phyloP scores from a whole-genome alignment of 2,329 filamentous ascomycete species.

The Apiospora malaysiana region DNA sequence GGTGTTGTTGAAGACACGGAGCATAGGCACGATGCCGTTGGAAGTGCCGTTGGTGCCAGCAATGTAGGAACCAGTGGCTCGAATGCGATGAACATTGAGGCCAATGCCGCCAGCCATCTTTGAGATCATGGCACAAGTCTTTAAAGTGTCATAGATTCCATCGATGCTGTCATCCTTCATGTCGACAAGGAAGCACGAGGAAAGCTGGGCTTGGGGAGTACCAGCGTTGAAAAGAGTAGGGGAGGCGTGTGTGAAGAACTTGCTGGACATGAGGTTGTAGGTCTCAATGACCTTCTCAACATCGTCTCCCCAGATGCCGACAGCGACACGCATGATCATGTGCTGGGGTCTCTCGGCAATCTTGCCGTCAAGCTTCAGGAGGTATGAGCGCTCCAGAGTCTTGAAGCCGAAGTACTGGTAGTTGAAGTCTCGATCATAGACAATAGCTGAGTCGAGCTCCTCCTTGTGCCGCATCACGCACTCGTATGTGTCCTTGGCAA shows the following conservation, averaged over 20 bases:
- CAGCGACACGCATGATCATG: slow-evolving; percentile 99
- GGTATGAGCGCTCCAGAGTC: slow-evolving; percentile 96
- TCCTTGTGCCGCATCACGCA: slow-evolving; percentile 95
- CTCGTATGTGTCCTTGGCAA: slow-evolving; percentile 88
- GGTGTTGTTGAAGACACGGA: slow-evolving; percentile 99
- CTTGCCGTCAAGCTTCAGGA: slow-evolving; percentile 93
- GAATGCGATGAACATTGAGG: slow-evolving; percentile 94
- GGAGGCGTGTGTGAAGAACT: slow-evolving; percentile 97
- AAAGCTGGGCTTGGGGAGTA: slow-evolving; percentile 91
- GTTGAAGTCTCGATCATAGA: slow-evolving; percentile 99
- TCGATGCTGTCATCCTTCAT: slow-evolving; percentile 99
- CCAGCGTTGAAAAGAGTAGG: slow-evolving; percentile 98
- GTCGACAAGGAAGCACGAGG: slow-evolving; percentile 98
- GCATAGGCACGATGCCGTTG: slow-evolving; percentile 96
- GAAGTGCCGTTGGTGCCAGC: slow-evolving; percentile 97
- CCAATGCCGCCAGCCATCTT: slow-evolving; percentile 99
- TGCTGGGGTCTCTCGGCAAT: slow-evolving; percentile 97
- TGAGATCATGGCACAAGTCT: slow-evolving; percentile 99
- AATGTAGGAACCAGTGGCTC: slow-evolving; percentile 97
- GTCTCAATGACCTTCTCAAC: slow-evolving; percentile 96
- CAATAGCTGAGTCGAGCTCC: slow-evolving; percentile 97
- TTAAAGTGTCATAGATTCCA: slow-evolving; percentile 98
- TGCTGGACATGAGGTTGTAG: slow-evolving; percentile 98
- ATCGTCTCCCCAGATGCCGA: slow-evolving; percentile 94
- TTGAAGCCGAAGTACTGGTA: slow-evolving; percentile 99